These are phyloP conservation scores for Xylariales sp. DNA, from an alignment of 2,329 filamentous ascomycete species.

Conservation along the genomic window DNA sequence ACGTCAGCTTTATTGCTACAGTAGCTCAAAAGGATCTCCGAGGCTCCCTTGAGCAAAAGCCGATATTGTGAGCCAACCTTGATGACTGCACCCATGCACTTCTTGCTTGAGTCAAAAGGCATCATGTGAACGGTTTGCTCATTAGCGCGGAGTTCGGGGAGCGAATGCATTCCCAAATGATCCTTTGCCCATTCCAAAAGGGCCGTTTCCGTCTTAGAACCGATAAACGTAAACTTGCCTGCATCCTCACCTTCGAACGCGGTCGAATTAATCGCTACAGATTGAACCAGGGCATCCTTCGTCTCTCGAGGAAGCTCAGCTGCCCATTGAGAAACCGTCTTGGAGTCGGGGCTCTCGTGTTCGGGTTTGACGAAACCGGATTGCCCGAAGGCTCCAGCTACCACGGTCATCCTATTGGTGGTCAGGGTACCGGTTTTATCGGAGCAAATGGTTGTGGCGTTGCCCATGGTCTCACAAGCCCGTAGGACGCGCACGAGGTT, in stretches of 20 bases:
- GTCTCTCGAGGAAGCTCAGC: constrained; percentile 44
- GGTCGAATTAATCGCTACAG: constrained; percentile 67
- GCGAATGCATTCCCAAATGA: constrained; percentile 60
- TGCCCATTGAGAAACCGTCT: constrained; percentile 50
- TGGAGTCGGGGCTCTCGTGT: constrained; percentile 36
- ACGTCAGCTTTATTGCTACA: constrained; percentile 52
- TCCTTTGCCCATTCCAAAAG: constrained; percentile 63
- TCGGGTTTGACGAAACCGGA: constrained; percentile 48
- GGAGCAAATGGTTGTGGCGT: constrained; percentile 80
- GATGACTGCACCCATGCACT: constrained; percentile 68
- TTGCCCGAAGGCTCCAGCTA: constrained; percentile 74
- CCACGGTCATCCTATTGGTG: constrained; percentile 81
- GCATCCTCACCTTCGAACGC: constrained; percentile 65
- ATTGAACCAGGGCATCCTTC: constrained; percentile 55
- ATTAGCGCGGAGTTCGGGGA: constrained; percentile 59
- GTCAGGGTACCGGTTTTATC: constrained; percentile 83
- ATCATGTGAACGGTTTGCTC: constrained; percentile 62
- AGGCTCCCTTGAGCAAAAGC: constrained; percentile 66
- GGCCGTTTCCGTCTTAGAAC: constrained; percentile 68
- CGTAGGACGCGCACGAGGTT: constrained; percentile 75
- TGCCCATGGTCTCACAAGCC: constrained; percentile 78
- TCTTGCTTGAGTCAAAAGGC: constrained; percentile 66
- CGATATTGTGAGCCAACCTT: constrained; percentile 61
- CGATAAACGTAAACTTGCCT: constrained; percentile 60
- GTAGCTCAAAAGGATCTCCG: constrained; percentile 64